Evolutionary conservation across 2,329 filamentous ascomycete species (phyloP), one percentile per base, ranked within the genome.

Genomic region (Sporothrix schenckii): DNA sequence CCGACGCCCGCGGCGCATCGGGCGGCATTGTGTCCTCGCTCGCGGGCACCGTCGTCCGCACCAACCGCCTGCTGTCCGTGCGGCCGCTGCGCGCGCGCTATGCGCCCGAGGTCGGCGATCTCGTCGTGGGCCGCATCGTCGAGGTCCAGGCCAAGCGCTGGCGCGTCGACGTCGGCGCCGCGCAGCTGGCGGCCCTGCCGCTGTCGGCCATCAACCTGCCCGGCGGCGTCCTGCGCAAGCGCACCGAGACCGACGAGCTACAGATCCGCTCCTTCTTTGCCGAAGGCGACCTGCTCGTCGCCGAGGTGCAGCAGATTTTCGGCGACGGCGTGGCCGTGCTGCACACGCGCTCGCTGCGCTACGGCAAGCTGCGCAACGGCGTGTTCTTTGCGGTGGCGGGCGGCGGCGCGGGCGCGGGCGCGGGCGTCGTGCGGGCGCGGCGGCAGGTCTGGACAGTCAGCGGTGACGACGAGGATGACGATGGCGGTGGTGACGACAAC

Each of bases 181-280:
- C 93, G 0, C 88, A 97, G 77, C 89, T 97, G 6, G 94, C 95
- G 3, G 87, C 90, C 61, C 85, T 99, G 11, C 92, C 93, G 21
- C 88, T 99, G 56, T 92, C 89, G 69, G 91, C 91, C 72, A 98
- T 99, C 81, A 99, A 99, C 79, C 84, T 99, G 2, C 95, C 95
- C 0, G 95, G 95, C 70, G 95, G 95, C 47, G 97, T 97, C 74
- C 84, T 97, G 76, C 88, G 95, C 71, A 92, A 94, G 78, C 87
- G 95, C 74, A 99, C 95, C 39, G 94, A 94, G 77, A 96, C 95
- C 19, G 95, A 99, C 80, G 95, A 98, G 83, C 85, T 99, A 76
- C 95, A 98, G 81, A 98, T 99, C 80, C 89, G 95, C 66, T 92
- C 89, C n/a, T 99, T 97, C 81, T 98, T 99, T 82, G 90, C 91